Conservation (phyloP, 768 basidiomycete species). For the Paxillus involutus region DNA sequence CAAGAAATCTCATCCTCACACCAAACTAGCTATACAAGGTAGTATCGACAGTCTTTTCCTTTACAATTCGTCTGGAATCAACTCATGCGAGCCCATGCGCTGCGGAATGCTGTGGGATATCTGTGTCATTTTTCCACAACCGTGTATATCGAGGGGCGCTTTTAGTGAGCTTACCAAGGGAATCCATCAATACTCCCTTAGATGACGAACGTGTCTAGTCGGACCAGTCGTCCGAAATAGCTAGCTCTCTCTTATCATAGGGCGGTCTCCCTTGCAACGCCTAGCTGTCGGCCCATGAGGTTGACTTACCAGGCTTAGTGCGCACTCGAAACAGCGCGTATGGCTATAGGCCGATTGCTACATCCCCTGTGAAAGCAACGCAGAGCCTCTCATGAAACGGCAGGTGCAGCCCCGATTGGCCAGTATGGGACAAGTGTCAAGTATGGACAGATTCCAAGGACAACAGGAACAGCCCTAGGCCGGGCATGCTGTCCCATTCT, state of each 20-base stretch:
- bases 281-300: not conserved
- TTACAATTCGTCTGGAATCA: not conserved
- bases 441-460: no score
- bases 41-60: not conserved
- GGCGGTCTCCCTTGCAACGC: conserved; percentile 3
- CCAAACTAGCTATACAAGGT: not conserved
- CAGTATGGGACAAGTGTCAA: not conserved
- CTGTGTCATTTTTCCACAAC: conserved; percentile 16
- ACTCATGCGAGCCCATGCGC: not conserved
- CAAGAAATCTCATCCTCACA: not conserved
- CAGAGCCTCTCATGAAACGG: conserved; percentile 10
- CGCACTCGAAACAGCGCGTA: not conserved
- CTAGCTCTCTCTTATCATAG: conserved; percentile 8
- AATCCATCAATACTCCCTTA: conserved; percentile 7
- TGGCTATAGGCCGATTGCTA: not conserved
- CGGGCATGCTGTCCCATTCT: no score
- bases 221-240: conserved; percentile 13
- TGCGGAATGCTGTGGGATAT: conserved; percentile 1
- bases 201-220: conserved; percentile 11
- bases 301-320: conserved; percentile 1
- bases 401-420: not conserved
- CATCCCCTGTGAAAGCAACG: conserved; percentile 8
- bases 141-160: conserved; percentile 8
- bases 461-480: no score
- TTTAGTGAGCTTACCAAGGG: conserved; percentile 4